Evolutionary conservation across 768 basidiomycete genomes (phyloP), one percentile per base, ranked within the genome.

Genomic region (Russula virescens): DNA sequence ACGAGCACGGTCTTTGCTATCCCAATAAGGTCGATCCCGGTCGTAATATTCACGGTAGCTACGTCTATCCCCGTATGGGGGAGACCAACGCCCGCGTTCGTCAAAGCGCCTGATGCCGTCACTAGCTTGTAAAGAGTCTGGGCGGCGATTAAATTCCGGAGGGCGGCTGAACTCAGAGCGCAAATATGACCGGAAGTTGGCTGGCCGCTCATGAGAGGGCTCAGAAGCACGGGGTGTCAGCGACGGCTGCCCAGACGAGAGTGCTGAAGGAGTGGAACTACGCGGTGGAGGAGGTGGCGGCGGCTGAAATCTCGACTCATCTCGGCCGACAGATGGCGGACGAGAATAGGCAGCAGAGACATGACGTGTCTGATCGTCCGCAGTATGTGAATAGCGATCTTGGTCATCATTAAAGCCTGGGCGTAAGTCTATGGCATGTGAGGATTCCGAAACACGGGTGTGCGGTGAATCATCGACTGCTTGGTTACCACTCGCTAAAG

Each of bases 151-250:
- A 40, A 65, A 63, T 23, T 65, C 66, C n/a, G 45, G 21, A 28
- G 63, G 66, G 59, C 66, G 64, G 35, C 25, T 58, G 14, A 67
- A 62, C 57, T 65, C 66, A 46, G 66, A 57, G 51, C 66, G 66
- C 31, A 66, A 42, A 42, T 65, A 67, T 16, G 66, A 60, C n/a
- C 66, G 51, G 49, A 46, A 56, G 10, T 58, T 50, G 13, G 53
- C 4, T 18, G 45, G 25, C 1, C 60, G 60, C 34, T 67, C 66
- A 54, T 49, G 55, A 28, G 64, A 67, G 19, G 60, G 64, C 34
- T 65, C 66, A 54, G 53, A 63, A 35, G 46, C n/a, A 47, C 60
- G 63, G 47, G 46, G 38, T 10, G 62, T 11, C 16, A 55, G 38
- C n/a, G 62, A 45, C 11, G 55, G 26, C 19, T 63, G 56, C 51